Evolutionary conservation across 2,329 filamentous ascomycete genomes (phyloP).

Genomic region (Pseudofabraea citricarpa): DNA sequence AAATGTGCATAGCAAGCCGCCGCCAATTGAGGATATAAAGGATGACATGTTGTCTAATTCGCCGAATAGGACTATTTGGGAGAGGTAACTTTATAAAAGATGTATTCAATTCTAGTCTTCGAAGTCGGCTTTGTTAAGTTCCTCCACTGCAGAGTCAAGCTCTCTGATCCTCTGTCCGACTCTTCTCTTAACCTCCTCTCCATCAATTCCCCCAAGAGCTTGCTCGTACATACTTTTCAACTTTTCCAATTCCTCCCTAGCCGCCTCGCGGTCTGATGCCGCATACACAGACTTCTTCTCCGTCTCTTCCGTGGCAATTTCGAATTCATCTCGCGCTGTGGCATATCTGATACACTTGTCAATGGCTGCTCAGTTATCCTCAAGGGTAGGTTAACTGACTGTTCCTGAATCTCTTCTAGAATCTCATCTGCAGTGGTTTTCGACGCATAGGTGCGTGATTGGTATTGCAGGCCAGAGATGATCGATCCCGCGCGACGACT

Average conservation of each 20-base stretch:
- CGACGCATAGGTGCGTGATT: slow-evolving; percentile 7
- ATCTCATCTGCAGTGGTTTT: slow-evolving; percentile 18
- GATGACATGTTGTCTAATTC: too few species aligned
- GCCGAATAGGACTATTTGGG: too few species aligned
- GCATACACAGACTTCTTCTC: slow-evolving; percentile 39
- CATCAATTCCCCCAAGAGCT: slow-evolving; percentile 28
- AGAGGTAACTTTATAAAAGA: too few species aligned
- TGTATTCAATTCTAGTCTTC: too few species aligned
- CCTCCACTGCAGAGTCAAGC: slow-evolving; percentile 37
- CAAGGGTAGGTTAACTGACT: slow-evolving; percentile 9
- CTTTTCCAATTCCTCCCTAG: slow-evolving; percentile 38
- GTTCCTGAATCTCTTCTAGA: slow-evolving; percentile 21
- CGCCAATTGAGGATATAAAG: too few species aligned
- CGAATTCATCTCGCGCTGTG: slow-evolving; percentile 41
- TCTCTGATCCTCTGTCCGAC: slow-evolving; percentile 40
- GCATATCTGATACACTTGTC: slow-evolving; percentile 25
- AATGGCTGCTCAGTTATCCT: neutral
- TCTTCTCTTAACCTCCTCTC: slow-evolving; percentile 36
- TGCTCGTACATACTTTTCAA: slow-evolving; percentile 25
- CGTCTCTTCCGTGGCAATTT: slow-evolving; percentile 43
- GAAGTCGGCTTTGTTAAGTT: slow-evolving; percentile 34
- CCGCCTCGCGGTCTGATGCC: slow-evolving; percentile 37
- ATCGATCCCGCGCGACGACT: neutral
- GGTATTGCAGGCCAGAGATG: neutral
- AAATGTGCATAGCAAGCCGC: too few species aligned